Conservation (phyloP, 2,329 filamentous ascomycete species). For the Penicillium verrucosum region DNA sequence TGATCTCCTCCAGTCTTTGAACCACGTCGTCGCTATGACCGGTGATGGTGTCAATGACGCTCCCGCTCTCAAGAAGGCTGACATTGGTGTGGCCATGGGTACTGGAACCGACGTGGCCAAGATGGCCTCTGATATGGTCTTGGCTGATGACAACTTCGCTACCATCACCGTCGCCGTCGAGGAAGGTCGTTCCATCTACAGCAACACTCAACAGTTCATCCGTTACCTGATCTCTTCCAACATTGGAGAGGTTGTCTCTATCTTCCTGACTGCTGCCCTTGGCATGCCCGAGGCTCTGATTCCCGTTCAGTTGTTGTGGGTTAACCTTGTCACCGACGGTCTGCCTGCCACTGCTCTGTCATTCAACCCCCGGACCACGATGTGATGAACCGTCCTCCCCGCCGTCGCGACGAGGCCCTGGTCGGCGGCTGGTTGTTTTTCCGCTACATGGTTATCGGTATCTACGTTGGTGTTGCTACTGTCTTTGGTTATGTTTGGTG, state of each 20-base stretch:
- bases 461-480: constrained; percentile 89
- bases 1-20: constrained; percentile 86
- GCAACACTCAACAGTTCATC: constrained; percentile 99
- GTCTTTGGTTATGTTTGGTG: constrained; percentile 99
- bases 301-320: constrained; percentile 96
- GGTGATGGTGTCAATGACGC: constrained; percentile 98
- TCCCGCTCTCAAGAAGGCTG: constrained; percentile 94
- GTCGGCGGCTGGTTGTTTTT: constrained; percentile 97
- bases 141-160: constrained; percentile 97
- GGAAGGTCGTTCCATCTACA: constrained; percentile 97
- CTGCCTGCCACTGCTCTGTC: constrained; percentile 92
- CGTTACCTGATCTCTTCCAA: constrained; percentile 98
- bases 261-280: constrained; percentile 92
- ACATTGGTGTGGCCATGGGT: constrained; percentile 98
- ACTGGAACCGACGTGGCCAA: constrained; percentile 96
- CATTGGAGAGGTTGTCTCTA: constrained; percentile 97
- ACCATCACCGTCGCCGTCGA: constrained; percentile 96
- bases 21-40: constrained; percentile 98
- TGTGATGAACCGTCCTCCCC: constrained; percentile 88
- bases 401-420: constrained; percentile 88
- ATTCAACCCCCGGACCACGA: constrained; percentile 98
- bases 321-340: constrained; percentile 96
- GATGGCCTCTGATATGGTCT: constrained; percentile 95
- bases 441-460: constrained; percentile 93
- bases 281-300: constrained; percentile 98